Evolutionary conservation across 192 early-diverging fungal species (phyloP).

Genomic region (Linnemannia zychae): DNA sequence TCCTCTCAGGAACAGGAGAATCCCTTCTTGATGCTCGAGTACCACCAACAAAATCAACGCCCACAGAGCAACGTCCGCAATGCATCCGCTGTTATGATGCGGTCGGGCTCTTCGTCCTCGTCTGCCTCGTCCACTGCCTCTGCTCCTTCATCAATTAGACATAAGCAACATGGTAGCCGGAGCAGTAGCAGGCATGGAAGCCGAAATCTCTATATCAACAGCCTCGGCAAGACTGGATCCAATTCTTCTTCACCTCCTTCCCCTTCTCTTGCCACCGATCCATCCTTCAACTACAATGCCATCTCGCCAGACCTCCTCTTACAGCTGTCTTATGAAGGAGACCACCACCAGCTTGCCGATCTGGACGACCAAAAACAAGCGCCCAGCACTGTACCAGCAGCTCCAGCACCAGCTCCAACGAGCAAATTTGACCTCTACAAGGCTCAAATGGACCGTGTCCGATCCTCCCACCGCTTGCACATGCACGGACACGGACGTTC

Average conservation of each 20-base stretch:
- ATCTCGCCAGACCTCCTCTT: constrained; percentile 1
- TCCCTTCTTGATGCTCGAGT: constrained; percentile 22
- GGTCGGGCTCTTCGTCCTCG: constrained; percentile 11
- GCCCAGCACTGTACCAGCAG: neutral
- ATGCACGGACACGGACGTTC: neutral
- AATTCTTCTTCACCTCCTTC: neutral
- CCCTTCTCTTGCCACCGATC: neutral
- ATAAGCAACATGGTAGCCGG: constrained; percentile 2
- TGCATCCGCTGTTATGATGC: neutral
- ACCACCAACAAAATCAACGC: constrained; percentile 13
- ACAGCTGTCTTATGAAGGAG: neutral
- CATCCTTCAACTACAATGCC: neutral
- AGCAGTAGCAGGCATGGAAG: constrained; percentile 12
- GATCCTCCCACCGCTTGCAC: neutral
- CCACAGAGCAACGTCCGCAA: constrained; percentile 7
- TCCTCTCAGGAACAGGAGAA: constrained; percentile 21
- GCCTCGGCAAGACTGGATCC: constrained; percentile 1
- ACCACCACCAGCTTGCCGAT: constrained; percentile 1
- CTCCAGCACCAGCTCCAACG: neutral
- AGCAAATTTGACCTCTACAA: constrained; percentile 49
- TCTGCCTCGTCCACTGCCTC: neutral
- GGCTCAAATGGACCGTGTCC: constrained; percentile 37
- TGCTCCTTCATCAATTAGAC: neutral
- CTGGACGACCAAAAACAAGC: neutral
- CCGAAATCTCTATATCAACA: constrained; percentile 8